A percentile compares a stretch with the other conserved stretches of the same genome.
Conservation (phyloP, 2,329 filamentous ascomycete species). For the Leptographium wingfieldii region DNA sequence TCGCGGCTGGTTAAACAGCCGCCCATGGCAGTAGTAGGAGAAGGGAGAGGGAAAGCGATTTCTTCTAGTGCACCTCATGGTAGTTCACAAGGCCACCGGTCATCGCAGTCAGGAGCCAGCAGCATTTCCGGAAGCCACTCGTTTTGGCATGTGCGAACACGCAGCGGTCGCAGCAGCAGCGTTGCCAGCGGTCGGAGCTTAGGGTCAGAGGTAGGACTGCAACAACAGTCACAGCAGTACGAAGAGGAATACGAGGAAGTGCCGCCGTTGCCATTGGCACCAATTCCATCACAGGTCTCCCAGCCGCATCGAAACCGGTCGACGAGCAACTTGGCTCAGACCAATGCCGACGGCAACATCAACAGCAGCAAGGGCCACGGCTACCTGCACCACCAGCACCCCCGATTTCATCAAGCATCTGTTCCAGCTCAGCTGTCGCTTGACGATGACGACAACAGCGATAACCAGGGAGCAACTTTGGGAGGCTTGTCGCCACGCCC, state of each 20-base stretch:
- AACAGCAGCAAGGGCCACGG: not conserved
- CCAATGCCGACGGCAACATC: constrained; percentile 10
- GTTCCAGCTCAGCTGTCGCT: constrained; percentile 31
- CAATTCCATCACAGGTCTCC: not conserved
- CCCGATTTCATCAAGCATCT: constrained; percentile 26
- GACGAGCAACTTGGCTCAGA: constrained; percentile 10
- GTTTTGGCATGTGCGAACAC: constrained; percentile 26
- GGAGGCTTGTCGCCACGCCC: constrained; percentile 34
- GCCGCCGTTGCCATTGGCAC: not conserved
- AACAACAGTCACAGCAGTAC: constrained; percentile 20
- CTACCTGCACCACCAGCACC: not conserved
- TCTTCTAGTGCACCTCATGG: not conserved
- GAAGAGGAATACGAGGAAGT: not conserved
- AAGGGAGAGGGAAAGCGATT: not conserved
- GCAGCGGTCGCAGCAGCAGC: constrained; percentile 36
- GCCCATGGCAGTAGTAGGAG: constrained; percentile 10
- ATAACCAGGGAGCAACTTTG: constrained; percentile 28
- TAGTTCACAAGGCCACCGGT: not conserved
- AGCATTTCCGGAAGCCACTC: not conserved
- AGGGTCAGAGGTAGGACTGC: constrained; percentile 11
- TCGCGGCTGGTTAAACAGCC: constrained; percentile 41
- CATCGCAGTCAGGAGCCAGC: not conserved
- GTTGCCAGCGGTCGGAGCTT: constrained; percentile 28
- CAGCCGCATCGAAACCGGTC: constrained; percentile 8
- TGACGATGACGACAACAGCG: constrained; percentile 9